These are phyloP conservation scores for Debaryomyces psychrophilus DNA, from an alignment of 1,139 yeast species.

Conservation along the genomic window DNA sequence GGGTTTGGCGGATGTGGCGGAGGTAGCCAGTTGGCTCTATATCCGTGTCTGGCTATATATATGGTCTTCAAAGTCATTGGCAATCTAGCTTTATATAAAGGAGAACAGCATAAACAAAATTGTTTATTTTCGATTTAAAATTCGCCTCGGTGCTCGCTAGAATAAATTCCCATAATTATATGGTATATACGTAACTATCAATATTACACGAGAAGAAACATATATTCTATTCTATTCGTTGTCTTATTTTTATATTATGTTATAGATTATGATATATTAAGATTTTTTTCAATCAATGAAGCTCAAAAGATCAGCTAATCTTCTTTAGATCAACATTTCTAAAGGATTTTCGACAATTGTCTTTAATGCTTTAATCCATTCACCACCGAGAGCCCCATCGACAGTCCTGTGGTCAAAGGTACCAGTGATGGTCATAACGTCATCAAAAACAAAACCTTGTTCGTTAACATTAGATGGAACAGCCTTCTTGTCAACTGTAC, in stretches of 20 bases:
- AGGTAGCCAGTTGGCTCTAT: constrained; percentile 80
- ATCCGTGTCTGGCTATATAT: constrained; percentile 72
- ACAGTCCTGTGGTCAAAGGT: constrained; percentile 97
- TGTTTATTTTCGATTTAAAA: background rate
- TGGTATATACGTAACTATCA: background rate
- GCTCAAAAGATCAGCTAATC: background rate
- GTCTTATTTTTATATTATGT: constrained; percentile 5
- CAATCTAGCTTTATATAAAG: background rate
- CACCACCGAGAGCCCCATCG: constrained; percentile 98
- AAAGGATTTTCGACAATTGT: constrained; percentile 92
- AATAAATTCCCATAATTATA: background rate
- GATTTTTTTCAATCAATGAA: constrained; percentile 1
- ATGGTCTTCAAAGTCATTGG: constrained; percentile 48
- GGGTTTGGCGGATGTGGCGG: constrained; percentile 75
- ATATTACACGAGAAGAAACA: background rate
- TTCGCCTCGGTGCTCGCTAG: background rate
- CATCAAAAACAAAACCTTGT: constrained; percentile 90
- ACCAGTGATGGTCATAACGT: constrained; percentile 88
- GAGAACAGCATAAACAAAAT: background rate
- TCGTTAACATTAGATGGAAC: constrained; percentile 91
- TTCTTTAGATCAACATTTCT: constrained; percentile 73
- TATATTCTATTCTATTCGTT: constrained; percentile 6
- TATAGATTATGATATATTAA: constrained; percentile 2
- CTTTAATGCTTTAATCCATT: constrained; percentile 92
- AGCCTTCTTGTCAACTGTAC: constrained; percentile 90